Conservation (phyloP, 2,329 filamentous ascomycete species). For the Diplodia intermedia region DNA sequence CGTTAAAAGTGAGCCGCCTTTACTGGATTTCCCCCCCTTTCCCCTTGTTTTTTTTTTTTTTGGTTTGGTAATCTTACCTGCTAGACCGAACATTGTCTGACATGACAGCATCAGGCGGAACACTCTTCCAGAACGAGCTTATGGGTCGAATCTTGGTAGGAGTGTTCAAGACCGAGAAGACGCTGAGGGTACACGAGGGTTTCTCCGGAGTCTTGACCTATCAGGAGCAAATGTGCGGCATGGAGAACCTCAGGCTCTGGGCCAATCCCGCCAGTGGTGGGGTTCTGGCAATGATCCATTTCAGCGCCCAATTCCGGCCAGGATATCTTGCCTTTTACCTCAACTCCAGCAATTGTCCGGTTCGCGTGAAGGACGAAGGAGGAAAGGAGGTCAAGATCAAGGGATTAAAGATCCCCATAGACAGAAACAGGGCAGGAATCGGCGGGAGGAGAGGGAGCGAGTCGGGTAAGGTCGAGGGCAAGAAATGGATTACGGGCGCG, state of each 20-base stretch:
- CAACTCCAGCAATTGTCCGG: conserved; percentile 48
- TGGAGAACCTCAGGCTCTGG: conserved; percentile 57
- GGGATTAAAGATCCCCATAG: conserved; percentile 49
- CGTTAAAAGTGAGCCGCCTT: conserved; percentile 37
- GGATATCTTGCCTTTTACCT: conserved; percentile 56
- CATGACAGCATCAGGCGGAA: conserved; percentile 39
- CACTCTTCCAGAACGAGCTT: conserved; percentile 55
- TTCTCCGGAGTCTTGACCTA: conserved; percentile 51
- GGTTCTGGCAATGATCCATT: conserved; percentile 54
- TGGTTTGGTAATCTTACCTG: not conserved
- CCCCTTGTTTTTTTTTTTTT: too few species aligned
- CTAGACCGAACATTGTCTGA: not conserved
- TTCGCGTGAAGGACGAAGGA: conserved; percentile 52
- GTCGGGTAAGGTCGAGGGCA: conserved; percentile 40
- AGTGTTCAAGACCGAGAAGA: conserved; percentile 53
- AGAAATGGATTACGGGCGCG: conserved; percentile 51
- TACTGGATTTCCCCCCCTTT: too few species aligned
- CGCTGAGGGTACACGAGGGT: conserved; percentile 54
- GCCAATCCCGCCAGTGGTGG: conserved; percentile 53
- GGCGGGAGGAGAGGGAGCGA: conserved; percentile 20
- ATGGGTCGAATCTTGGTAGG: conserved; percentile 54
- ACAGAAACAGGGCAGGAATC: conserved; percentile 32
- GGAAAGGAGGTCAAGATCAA: conserved; percentile 51
- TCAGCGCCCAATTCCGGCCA: conserved; percentile 51
- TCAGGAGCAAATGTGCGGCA: conserved; percentile 57